These are phyloP conservation scores for Mortierella alpina DNA, from an alignment of 192 early-diverging fungal species.

Conservation along the genomic window DNA sequence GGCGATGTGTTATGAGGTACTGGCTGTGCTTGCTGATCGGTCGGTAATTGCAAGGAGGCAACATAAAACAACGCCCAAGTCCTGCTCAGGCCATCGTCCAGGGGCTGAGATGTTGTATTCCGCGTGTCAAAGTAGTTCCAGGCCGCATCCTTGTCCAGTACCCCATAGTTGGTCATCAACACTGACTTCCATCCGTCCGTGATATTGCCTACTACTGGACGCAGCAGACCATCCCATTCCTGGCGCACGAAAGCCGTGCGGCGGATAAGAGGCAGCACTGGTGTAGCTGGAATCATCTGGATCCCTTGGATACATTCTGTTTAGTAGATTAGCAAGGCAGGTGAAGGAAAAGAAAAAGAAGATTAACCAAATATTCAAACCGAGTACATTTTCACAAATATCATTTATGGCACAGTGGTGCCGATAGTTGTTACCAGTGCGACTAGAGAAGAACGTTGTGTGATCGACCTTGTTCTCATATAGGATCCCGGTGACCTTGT, in stretches of 20 bases:
- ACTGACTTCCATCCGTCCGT: conserved; percentile 48
- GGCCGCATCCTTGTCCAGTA: conserved; percentile 23
- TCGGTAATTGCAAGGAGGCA: conserved; percentile 15
- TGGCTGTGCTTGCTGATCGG: not conserved
- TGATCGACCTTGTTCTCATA: conserved; percentile 57
- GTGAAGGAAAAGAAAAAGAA: not conserved
- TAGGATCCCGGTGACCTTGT: conserved; percentile 49
- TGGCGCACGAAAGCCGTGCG: conserved; percentile 34
- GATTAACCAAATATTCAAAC: not conserved
- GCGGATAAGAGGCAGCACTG: conserved; percentile 31
- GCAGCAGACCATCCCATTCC: conserved; percentile 36
- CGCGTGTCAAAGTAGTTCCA: conserved; percentile 30
- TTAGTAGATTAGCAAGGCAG: not conserved
- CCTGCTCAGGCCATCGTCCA: conserved; percentile 51
- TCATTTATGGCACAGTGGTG: not conserved
- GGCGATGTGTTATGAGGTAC: too few species aligned
- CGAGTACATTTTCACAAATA: not conserved
- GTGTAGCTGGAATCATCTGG: conserved; percentile 52
- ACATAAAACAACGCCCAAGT: conserved; percentile 54
- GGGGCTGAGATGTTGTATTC: conserved; percentile 2
- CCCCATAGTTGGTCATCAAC: conserved; percentile 49
- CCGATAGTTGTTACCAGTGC: conserved; percentile 21
- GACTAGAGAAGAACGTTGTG: conserved; percentile 39
- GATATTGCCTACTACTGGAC: conserved; percentile 4
- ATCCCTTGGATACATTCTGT: conserved; percentile 56